Base-by-base conservation (phyloP, 2,329 filamentous ascomycete species). In the Cladosporium sp. region DNA sequence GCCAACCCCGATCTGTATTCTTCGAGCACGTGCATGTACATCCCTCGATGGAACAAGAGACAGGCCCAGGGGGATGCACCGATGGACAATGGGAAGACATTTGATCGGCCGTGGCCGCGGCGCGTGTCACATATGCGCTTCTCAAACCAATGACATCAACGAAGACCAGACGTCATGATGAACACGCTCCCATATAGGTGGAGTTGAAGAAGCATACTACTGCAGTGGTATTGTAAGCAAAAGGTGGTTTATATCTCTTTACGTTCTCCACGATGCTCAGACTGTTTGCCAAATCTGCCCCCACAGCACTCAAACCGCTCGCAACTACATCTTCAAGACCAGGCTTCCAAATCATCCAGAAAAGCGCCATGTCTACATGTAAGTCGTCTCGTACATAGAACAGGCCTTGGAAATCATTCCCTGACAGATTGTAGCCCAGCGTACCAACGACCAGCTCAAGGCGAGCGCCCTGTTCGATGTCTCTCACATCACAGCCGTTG, bases 401-500 rank as follows among this genome's bases (percentile, higher is more conserved):
- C 8, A 34, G 8, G 30, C 30, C 30, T 34, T 9, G 11, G 7
- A 12, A 3, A 34, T 2, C 8, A 9, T 5, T 11, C 15, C 11
- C 49, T 51, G n/a, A 51, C 36, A 3, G 6, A 25, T 6, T n/a
- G 9, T 22, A 58, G 55, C 55, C 25, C 55, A 58, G 17, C 55
- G 47, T 15, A 43, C 37, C 52, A 76, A 74, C 54, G 70, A 74
- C 43, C 66, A 77, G 56, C 69, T 78, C 50, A 75, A 74, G 66
- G 67, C 70, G 59, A 72, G 70, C 7, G 73, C 72, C 62, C 73
- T 79, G 56, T 79, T 79, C 63, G 75, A 78, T 63, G 76, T 78
- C 38, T 76, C 74, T 1, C 74, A 77, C 58, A 66, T 79, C 59
- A 78, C 75, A 5, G 76, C 76, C 12, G 62, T 78, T 15, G 76